Evolutionary conservation across 805 yeast genomes (phyloP).

Genomic region (Zygoascus tannicola): DNA sequence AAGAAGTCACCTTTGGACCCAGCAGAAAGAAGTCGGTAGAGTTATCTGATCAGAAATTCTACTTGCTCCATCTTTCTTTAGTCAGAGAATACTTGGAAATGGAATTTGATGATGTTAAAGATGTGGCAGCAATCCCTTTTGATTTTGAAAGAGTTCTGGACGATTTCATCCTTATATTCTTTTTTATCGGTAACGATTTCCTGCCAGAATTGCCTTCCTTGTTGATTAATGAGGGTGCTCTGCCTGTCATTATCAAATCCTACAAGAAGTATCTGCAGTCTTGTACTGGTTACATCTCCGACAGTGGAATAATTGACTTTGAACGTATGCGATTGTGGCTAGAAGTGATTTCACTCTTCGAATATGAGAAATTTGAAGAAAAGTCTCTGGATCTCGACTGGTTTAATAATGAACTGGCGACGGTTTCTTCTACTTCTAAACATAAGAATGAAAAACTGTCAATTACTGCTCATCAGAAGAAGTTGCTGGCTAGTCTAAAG

Average conservation of each 20-base stretch:
- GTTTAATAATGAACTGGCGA: constrained; percentile 76
- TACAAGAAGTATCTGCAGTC: constrained; percentile 71
- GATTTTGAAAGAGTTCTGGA: constrained; percentile 85
- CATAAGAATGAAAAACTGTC: constrained; percentile 54
- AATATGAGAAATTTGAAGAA: constrained; percentile 75
- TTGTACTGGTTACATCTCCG: constrained; percentile 77
- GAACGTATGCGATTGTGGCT: constrained; percentile 67
- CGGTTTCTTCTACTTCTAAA: constrained; percentile 25
- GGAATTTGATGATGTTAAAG: constrained; percentile 68
- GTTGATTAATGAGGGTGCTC: constrained; percentile 90
- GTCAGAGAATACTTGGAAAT: constrained; percentile 84
- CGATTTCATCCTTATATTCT: constrained; percentile 85
- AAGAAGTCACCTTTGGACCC: constrained; percentile 82
- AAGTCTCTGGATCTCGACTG: constrained; percentile 76
- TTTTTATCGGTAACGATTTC: constrained; percentile 96
- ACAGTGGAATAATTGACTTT: constrained; percentile 72
- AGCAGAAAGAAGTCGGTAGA: constrained; percentile 28
- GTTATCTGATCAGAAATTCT: constrained; percentile 73
- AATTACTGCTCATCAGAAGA: constrained; percentile 48
- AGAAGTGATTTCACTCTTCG: constrained; percentile 66
- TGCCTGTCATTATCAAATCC: constrained; percentile 82
- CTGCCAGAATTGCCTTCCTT: constrained; percentile 92
- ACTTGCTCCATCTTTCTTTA: constrained; percentile 71
- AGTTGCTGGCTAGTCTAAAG: constrained; percentile 41
- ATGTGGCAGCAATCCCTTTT: constrained; percentile 51